Percentiles rank a stretch among this genome's conserved stretches.
Evolutionary conservation across 2,329 filamentous ascomycete genomes (phyloP).

Genomic region (Sporothrix humicola): DNA sequence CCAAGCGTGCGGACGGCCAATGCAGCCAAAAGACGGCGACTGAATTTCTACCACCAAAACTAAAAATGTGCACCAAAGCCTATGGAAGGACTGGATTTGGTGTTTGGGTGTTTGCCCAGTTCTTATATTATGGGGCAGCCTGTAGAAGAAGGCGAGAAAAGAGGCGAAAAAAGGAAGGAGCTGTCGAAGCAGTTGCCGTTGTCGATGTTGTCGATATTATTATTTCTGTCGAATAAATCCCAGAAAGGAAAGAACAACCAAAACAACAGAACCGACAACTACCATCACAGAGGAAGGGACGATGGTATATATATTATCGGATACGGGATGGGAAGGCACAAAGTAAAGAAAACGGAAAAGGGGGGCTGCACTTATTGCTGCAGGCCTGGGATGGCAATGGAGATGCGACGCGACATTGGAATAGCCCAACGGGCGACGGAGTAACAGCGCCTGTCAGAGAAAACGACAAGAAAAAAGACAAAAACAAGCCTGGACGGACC

Average conservation of each 20-base stretch:
- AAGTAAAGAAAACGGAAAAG: not conserved
- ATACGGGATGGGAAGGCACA: too few relatives aligned
- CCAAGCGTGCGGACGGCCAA: not conserved
- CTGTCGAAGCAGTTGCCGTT: not conserved
- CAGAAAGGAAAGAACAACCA: slow-evolving; percentile 21
- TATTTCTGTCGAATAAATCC: too few relatives aligned
- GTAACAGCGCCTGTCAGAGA: not conserved
- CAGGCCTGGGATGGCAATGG: not conserved
- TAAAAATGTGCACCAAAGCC: not conserved
- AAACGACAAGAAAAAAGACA: too few relatives aligned
- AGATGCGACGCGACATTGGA: not conserved
- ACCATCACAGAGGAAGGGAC: not conserved
- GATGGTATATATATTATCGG: not conserved
- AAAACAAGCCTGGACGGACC: not conserved
- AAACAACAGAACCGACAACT: not conserved
- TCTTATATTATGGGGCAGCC: slow-evolving; percentile 23
- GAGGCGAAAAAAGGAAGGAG: not conserved
- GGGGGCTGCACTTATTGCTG: slow-evolving; percentile 20
- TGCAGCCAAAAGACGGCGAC: slow-evolving; percentile 13
- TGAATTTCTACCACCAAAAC: not conserved
- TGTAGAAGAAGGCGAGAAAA: not conserved
- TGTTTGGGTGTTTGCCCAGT: not conserved
- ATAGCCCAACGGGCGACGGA: not conserved
- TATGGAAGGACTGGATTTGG: not conserved
- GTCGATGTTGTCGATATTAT: not conserved